phyloP scores from a whole-genome alignment of 345 rosid genomes.

The Excoecaria cochinchinensis region DNA sequence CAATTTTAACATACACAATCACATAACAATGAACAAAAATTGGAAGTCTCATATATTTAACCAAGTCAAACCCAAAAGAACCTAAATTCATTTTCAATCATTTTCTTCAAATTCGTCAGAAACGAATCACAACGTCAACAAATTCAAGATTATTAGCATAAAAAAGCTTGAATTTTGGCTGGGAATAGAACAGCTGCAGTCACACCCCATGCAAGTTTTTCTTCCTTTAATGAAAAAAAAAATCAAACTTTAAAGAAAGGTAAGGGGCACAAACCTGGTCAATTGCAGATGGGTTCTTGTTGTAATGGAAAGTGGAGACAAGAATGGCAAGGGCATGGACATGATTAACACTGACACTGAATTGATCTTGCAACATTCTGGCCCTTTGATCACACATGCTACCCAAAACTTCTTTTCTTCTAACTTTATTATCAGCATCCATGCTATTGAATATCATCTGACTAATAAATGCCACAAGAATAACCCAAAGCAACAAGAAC shows the following conservation, averaged over 20 bases:
- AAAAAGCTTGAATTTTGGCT: too few species aligned
- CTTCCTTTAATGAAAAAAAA: neutral
- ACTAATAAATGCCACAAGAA: slow-evolving; percentile 47
- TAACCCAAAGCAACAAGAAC: slow-evolving; percentile 52
- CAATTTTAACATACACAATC: neutral
- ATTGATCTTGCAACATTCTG: slow-evolving; percentile 96
- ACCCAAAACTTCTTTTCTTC: slow-evolving; percentile 70
- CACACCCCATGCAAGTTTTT: too few species aligned
- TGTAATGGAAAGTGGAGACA: slow-evolving; percentile 93
- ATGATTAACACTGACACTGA: slow-evolving; percentile 95
- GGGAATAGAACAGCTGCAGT: too few species aligned
- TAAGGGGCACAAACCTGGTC: slow-evolving; percentile 69
- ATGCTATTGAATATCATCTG: slow-evolving; percentile 46
- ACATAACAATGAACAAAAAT: neutral
- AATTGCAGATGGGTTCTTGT: slow-evolving; percentile 89
- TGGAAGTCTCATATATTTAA: neutral
- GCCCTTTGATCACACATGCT: slow-evolving; percentile 98
- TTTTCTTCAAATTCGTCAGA: neutral
- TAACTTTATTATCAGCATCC: slow-evolving; percentile 60
- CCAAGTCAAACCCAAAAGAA: neutral
- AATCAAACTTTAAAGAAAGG: neutral
- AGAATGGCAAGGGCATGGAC: slow-evolving; percentile 97
- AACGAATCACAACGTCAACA: slow-evolving; percentile 4
- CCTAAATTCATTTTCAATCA: neutral
- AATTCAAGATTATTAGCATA: neutral